Evolutionary conservation across 345 rosid genomes (phyloP).

Genomic region (Melastoma malabathricum): DNA sequence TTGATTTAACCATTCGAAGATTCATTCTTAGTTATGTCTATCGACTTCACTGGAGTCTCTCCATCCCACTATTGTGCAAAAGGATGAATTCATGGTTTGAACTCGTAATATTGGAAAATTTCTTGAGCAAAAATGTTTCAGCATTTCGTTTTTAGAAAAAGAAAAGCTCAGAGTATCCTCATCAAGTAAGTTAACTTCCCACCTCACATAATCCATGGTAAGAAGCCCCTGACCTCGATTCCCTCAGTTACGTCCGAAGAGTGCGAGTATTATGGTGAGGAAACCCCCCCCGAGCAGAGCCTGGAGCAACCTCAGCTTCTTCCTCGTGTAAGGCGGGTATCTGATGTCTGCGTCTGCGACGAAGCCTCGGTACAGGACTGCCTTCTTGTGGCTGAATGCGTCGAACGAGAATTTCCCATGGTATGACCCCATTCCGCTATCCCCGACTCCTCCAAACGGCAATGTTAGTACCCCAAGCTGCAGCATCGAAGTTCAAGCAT

Average conservation of each 20-base stretch:
- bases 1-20: too few species aligned
- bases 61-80: too few species aligned
- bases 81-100: too few species aligned
- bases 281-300: conserved; percentile 44
- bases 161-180: too few species aligned
- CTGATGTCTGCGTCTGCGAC: conserved; percentile 45
- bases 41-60: too few species aligned
- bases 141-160: too few species aligned
- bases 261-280: conserved; percentile 30
- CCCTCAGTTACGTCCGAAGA: conserved; percentile 32
- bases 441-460: conserved; percentile 97
- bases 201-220: too few species aligned
- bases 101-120: too few species aligned
- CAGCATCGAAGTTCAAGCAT: conserved; percentile 3
- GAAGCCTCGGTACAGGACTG: conserved; percentile 60
- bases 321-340: conserved; percentile 67
- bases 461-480: conserved; percentile 55
- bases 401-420: conserved; percentile 96
- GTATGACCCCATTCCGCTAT: conserved; percentile 85
- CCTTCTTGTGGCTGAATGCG: conserved; percentile 91
- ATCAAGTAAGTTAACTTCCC: too few species aligned
- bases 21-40: too few species aligned
- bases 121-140: too few species aligned
- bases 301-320: conserved; percentile 47
- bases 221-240: background rate